Conservation (phyloP, 2,329 filamentous ascomycete genomes). For the Curvularia spicifera region DNA sequence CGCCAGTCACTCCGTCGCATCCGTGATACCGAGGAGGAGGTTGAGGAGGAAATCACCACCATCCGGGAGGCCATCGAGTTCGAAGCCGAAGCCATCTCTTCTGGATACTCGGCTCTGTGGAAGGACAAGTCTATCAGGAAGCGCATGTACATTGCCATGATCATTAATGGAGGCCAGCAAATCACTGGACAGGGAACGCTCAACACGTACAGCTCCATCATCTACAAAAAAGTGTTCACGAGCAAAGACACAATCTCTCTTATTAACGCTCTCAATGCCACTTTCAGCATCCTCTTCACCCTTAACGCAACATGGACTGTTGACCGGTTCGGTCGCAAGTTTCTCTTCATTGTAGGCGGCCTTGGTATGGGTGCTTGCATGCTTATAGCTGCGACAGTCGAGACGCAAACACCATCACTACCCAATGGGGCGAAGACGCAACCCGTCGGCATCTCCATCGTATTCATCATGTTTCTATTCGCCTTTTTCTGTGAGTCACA, state of each 20-base stretch:
- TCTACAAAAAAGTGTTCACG: conserved; percentile 74
- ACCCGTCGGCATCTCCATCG: conserved; percentile 70
- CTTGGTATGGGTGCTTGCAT: conserved; percentile 74
- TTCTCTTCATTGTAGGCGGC: conserved; percentile 71
- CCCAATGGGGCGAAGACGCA: conserved; percentile 61
- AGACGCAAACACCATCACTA: conserved; percentile 62
- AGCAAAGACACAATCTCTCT: conserved; percentile 64
- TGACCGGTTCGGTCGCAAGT: conserved; percentile 73
- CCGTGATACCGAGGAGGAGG: conserved; percentile 68
- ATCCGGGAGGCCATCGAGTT: conserved; percentile 74
- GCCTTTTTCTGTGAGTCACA: conserved; percentile 63
- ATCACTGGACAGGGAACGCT: conserved; percentile 75
- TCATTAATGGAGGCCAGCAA: conserved; percentile 74
- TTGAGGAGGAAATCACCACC: conserved; percentile 68
- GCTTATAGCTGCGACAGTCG: conserved; percentile 67
- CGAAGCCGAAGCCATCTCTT: conserved; percentile 71
- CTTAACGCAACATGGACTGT: conserved; percentile 76
- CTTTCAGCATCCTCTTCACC: conserved; percentile 74
- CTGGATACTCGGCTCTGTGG: conserved; percentile 70
- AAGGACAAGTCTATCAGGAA: conserved; percentile 72
- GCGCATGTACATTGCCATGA: conserved; percentile 68
- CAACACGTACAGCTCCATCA: conserved; percentile 75
- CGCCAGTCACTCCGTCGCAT: conserved; percentile 64
- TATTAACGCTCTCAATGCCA: conserved; percentile 77
- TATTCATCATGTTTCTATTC: conserved; percentile 71